Base-by-base conservation (phyloP, 1,284 basidiomycete species). In the Paramarasmius palmivorus region DNA sequence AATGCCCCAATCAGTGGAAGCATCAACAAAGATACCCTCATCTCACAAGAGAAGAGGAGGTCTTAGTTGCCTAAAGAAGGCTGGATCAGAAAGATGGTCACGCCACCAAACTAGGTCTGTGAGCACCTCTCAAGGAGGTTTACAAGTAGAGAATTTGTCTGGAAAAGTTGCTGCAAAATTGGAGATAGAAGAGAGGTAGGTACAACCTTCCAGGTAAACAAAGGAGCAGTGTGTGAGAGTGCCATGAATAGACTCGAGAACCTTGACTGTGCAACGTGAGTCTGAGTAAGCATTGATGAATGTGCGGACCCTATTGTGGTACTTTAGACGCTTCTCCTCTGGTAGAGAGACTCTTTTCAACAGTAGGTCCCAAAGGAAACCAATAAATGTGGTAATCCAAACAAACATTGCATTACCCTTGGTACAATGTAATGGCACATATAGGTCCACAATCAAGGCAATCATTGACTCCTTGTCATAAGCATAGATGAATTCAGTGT, bases 401-500 rank as follows among this genome's bases (percentile, higher is more conserved):
- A 42, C 15, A 40, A 62, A 66, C 1, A 56, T 56, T 3, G 6
- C 17, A n/a, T 54, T 25, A 15, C 59, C 57, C 42, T 73, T 73
- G 1, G 54, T 46, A 1, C 45, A 56, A 48, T 72, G 66, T 65
- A 68, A 71, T 0, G 67, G 70, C 2, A 68, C 51, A 9, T 56
- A 39, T 1, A 72, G 61, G 1, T 52, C 25, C 0, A 4, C 26
- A 20, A 68, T 63, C 2, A 54, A 38, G 0, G 26, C n/a, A 0
- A 67, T 41, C 15, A 64, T 59, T 8, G 53, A 41, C 8, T 35
- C 19, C 10, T 62, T 49, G 34, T 65, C 50, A 47, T 67, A 66
- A 0, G 34, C 14, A 55, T 65, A 69, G 3, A 15, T 15, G 25
- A n/a, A n/a, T n/a, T n/a, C n/a, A n/a, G n/a, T n/a, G n/a, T n/a